A percentile compares a stretch with the other conserved stretches of the same genome.
phyloP scores from a whole-genome alignment of 2,329 filamentous ascomycete genomes.

The Blastomyces parvus region DNA sequence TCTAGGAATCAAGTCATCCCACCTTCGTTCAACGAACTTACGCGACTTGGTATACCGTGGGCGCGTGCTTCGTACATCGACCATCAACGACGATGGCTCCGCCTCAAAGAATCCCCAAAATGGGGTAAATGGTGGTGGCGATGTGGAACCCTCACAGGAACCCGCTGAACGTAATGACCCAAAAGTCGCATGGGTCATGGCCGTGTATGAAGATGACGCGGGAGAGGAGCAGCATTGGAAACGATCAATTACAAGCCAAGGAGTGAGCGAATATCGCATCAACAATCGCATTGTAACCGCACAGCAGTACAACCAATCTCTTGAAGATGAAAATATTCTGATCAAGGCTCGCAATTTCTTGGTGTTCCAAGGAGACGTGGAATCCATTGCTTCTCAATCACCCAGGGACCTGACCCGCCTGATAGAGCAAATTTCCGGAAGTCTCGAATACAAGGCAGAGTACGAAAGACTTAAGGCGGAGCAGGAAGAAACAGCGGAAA shows the following conservation, averaged over 20 bases:
- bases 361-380: conserved; percentile 96
- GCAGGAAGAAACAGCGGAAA: conserved; percentile 76
- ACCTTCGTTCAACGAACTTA: conserved; percentile 85
- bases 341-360: conserved; percentile 98
- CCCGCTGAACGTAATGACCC: conserved; percentile 63
- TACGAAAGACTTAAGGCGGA: conserved; percentile 86
- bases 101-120: conserved; percentile 49
- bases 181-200: conserved; percentile 97
- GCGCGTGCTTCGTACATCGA: conserved; percentile 81
- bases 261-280: conserved; percentile 91
- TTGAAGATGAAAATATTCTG: conserved; percentile 90
- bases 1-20: conserved; percentile 96
- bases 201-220: conserved; percentile 94
- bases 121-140: conserved; percentile 54
- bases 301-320: conserved; percentile 82
- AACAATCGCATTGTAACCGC: conserved; percentile 84
- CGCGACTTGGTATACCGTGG: conserved; percentile 95
- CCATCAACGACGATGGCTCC: conserved; percentile 85
- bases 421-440: conserved; percentile 96
- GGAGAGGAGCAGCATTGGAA: conserved; percentile 95
- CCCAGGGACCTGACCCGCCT: conserved; percentile 86
- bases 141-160: conserved; percentile 52
- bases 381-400: conserved; percentile 90
- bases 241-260: conserved; percentile 78
- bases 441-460: conserved; percentile 84